phyloP scores from a whole-genome alignment of 164 flowering plant genomes.

The Kalanchoe fedtschenkoi region DNA sequence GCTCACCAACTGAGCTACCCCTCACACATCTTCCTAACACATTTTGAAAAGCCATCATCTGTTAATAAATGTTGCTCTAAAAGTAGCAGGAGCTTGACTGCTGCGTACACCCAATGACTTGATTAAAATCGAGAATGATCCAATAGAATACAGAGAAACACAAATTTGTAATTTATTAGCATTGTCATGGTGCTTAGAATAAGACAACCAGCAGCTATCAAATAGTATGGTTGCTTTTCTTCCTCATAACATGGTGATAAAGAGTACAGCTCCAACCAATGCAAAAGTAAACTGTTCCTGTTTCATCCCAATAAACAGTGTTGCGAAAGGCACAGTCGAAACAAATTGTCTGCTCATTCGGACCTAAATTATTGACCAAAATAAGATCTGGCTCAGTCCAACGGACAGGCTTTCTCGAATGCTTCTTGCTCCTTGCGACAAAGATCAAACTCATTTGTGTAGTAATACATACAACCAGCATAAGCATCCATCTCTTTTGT shows the following conservation, averaged over 20 bases:
- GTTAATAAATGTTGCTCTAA: too few species aligned
- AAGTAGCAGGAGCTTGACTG: too few species aligned
- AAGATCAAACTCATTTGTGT: slow-evolving; percentile 80
- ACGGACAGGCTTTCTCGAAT: slow-evolving; percentile 70
- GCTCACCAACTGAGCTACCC: too few species aligned
- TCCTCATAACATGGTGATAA: not conserved
- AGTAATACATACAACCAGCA: slow-evolving; percentile 84
- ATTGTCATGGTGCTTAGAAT: not conserved
- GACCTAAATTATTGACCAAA: not conserved
- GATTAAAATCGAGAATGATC: too few species aligned
- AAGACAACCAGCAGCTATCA: not conserved
- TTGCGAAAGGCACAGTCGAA: not conserved
- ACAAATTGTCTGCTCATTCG: not conserved
- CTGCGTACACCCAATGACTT: too few species aligned
- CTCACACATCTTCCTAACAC: too few species aligned
- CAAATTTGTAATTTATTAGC: not conserved
- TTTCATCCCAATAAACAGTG: not conserved
- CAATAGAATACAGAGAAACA: too few species aligned
- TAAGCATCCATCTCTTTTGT: slow-evolving; percentile 74
- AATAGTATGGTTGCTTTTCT: not conserved
- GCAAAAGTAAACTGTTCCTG: not conserved
- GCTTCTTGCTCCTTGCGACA: slow-evolving; percentile 83
- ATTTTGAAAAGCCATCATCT: too few species aligned
- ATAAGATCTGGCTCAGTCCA: not conserved
- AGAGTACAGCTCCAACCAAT: not conserved